These are phyloP conservation scores for Polytolypa hystricis DNA, from an alignment of 2,329 filamentous ascomycete genomes.

Conservation along the genomic window DNA sequence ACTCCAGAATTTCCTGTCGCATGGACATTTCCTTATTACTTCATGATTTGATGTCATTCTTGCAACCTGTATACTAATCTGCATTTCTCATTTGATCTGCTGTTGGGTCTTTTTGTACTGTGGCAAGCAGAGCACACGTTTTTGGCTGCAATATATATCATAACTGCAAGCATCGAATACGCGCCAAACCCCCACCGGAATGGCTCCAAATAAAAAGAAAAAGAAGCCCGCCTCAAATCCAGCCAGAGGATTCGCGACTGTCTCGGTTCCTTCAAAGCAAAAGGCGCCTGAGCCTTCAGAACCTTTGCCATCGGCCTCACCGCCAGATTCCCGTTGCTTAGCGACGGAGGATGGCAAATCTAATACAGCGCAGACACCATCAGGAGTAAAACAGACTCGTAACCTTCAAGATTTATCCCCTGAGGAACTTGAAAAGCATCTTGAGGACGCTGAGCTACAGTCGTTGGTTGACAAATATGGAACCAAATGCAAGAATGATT, in stretches of 20 bases:
- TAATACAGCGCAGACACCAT: conserved; percentile 13
- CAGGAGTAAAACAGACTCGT: background rate
- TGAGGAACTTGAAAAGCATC: conserved; percentile 79
- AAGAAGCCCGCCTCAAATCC: conserved; percentile 83
- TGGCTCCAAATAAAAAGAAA: conserved; percentile 39
- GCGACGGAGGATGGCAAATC: too few relatives aligned
- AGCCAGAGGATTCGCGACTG: conserved; percentile 85
- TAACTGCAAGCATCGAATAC: too few relatives aligned
- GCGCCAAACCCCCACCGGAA: background rate
- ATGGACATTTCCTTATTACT: too few relatives aligned
- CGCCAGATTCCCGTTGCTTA: too few relatives aligned
- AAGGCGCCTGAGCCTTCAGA: conserved; percentile 39
- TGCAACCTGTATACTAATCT: too few relatives aligned
- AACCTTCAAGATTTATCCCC: conserved; percentile 44
- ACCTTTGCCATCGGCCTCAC: background rate
- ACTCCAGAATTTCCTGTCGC: too few relatives aligned
- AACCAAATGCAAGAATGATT: conserved; percentile 67
- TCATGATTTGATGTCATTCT: too few relatives aligned
- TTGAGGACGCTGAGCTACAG: conserved; percentile 86
- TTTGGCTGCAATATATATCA: too few relatives aligned
- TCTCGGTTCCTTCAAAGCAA: conserved; percentile 74
- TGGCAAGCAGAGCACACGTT: too few relatives aligned
- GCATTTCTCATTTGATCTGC: too few relatives aligned
- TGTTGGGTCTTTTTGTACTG: too few relatives aligned
- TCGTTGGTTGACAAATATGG: conserved; percentile 75